Percentiles rank a stretch among this genome's conserved stretches.
These are phyloP conservation scores for Solanum corneliomulleri DNA, from an alignment of 257 asterid genomes.

Conservation along the genomic window DNA sequence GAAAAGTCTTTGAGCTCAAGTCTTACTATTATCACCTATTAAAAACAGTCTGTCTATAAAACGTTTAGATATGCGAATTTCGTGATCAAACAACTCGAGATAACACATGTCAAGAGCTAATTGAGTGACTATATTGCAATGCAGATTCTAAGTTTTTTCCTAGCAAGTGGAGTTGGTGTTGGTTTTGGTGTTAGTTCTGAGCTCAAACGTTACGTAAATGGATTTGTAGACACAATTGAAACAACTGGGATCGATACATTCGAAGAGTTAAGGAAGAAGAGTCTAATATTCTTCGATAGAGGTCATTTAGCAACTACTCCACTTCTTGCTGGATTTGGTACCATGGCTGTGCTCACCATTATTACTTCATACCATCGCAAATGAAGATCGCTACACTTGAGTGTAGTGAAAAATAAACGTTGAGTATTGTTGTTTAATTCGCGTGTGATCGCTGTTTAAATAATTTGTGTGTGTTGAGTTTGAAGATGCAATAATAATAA, in stretches of 20 bases:
- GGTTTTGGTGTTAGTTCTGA: slow-evolving; percentile 45
- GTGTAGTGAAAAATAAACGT: neutral
- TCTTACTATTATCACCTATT: neutral
- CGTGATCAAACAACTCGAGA: neutral
- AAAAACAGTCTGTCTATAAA: neutral
- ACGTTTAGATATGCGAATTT: neutral
- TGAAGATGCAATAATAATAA: neutral
- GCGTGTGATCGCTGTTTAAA: neutral
- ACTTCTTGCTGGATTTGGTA: slow-evolving; percentile 22
- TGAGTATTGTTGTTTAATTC: neutral
- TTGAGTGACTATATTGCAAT: neutral
- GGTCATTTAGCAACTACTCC: slow-evolving; percentile 31
- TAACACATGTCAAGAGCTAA: neutral
- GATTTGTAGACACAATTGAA: neutral
- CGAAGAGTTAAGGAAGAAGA: slow-evolving; percentile 2
- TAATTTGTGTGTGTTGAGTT: neutral
- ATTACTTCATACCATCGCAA: slow-evolving; percentile 18
- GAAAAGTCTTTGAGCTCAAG: neutral
- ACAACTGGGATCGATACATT: neutral
- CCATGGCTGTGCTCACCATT: slow-evolving; percentile 28
- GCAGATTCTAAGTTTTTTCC: slow-evolving; percentile 27
- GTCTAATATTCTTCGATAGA: slow-evolving; percentile 13
- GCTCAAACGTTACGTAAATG: slow-evolving; percentile 5
- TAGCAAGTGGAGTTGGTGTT: slow-evolving; percentile 62
- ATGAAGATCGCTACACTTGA: neutral